Percentiles rank a stretch among this genome's conserved stretches.
Evolutionary conservation across 768 basidiomycete species (phyloP).

Genomic region (Phaeotremella skinneri): DNA sequence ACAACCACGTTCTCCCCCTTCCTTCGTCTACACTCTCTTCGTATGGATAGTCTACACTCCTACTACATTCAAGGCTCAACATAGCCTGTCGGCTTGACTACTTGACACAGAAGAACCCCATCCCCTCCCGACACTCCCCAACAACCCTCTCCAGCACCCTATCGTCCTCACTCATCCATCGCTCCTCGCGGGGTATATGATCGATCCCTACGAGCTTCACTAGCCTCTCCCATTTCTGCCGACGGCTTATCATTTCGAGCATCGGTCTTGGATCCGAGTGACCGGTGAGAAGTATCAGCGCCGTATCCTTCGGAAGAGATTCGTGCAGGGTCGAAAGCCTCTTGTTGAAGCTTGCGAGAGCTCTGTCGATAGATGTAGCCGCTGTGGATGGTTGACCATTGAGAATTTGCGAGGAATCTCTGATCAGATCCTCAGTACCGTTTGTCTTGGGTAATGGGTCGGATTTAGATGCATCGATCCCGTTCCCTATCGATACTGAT

Average conservation of each 20-base stretch:
- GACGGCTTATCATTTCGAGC: slow-evolving; percentile 68
- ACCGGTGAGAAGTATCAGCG: slow-evolving; percentile 79
- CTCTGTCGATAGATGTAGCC: slow-evolving; percentile 23
- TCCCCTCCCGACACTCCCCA: slow-evolving; percentile 72
- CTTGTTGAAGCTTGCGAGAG: slow-evolving; percentile 60
- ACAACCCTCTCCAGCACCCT: slow-evolving; percentile 76
- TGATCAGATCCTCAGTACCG: no score
- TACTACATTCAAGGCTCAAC: neutral
- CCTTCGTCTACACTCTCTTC: no score
- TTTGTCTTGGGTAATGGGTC: slow-evolving; percentile 4
- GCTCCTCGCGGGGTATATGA: slow-evolving; percentile 59
- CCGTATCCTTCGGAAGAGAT: slow-evolving; percentile 72
- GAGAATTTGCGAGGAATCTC: slow-evolving; percentile 23
- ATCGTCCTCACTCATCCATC: slow-evolving; percentile 76
- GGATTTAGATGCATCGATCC: neutral
- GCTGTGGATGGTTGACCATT: slow-evolving; percentile 1
- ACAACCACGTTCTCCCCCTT: no score
- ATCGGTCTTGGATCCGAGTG: slow-evolving; percentile 83
- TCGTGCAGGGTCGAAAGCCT: slow-evolving; percentile 65
- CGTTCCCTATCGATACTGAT: neutral
- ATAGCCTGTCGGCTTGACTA: no score
- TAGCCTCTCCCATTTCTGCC: slow-evolving; percentile 66
- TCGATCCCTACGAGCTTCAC: slow-evolving; percentile 53
- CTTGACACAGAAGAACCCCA: slow-evolving; percentile 69
- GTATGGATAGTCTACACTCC: neutral